Conservation (phyloP, 2,329 filamentous ascomycete genomes). For the Pseudocercospora fuligena region DNA sequence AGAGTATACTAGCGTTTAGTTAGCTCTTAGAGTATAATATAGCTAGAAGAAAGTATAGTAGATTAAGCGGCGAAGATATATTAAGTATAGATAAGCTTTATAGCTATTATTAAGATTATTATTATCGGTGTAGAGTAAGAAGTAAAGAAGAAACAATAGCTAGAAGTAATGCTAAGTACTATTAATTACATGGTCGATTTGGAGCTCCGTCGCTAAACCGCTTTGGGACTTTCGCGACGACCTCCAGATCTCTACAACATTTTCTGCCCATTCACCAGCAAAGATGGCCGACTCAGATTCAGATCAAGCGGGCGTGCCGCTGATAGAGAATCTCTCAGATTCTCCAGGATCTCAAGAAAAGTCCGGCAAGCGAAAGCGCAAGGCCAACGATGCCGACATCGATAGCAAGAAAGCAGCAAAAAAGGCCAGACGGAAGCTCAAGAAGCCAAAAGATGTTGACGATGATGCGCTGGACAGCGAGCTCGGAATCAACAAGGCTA, state of each 20-base stretch:
- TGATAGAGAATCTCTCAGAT: conserved; percentile 49
- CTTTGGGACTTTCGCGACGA: not conserved
- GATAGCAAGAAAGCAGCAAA: conserved; percentile 49
- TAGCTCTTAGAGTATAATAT: too few relatives aligned
- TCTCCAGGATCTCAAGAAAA: conserved; percentile 36
- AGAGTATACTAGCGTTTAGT: too few relatives aligned
- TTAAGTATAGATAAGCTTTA: too few relatives aligned
- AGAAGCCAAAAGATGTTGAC: conserved; percentile 66
- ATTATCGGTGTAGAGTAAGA: too few relatives aligned
- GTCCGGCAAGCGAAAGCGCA: conserved; percentile 49
- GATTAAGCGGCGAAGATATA: too few relatives aligned
- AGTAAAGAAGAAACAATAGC: too few relatives aligned
- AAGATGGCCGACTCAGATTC: conserved; percentile 52
- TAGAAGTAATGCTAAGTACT: too few relatives aligned
- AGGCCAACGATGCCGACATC: conserved; percentile 40
- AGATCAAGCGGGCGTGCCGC: conserved; percentile 48
- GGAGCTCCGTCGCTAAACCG: not conserved
- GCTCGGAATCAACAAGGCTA: conserved; percentile 72
- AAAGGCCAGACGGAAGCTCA: conserved; percentile 65
- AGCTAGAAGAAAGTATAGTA: too few relatives aligned
- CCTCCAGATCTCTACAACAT: not conserved
- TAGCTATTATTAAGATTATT: too few relatives aligned
- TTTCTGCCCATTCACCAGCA: not conserved
- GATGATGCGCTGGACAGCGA: conserved; percentile 58
- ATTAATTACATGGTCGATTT: too few relatives aligned